Evolutionary conservation across 352 stramenopile genomes (phyloP).

Genomic region (Nothophytophthora sp.): DNA sequence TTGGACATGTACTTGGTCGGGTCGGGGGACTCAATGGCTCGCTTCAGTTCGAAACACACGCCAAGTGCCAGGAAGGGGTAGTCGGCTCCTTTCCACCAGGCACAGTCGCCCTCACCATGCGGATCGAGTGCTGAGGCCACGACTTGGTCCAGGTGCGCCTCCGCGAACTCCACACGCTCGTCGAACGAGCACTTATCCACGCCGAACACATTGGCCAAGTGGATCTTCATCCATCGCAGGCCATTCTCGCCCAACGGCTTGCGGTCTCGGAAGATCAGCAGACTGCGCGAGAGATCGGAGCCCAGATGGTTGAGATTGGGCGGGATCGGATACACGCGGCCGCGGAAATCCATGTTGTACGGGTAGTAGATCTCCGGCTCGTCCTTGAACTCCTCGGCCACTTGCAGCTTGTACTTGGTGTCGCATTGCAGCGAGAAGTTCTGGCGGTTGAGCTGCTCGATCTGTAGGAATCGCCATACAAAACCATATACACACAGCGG

Average conservation of each 20-base stretch:
- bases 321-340: constrained; percentile 98
- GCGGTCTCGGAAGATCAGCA: constrained; percentile 95
- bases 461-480: constrained; percentile 37
- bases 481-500: constrained; percentile 1
- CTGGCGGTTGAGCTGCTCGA: constrained; percentile 85
- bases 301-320: constrained; percentile 99
- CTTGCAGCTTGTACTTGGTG: constrained; percentile 95
- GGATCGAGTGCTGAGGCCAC: constrained; percentile 89
- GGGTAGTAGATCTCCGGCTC: constrained; percentile 99
- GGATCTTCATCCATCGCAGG: constrained; percentile 99
- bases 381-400: constrained; percentile 96
- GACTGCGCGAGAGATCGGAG: constrained; percentile 97
- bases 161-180: constrained; percentile 94
- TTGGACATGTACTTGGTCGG: constrained; percentile 95
- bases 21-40: constrained; percentile 93
- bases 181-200: constrained; percentile 97
- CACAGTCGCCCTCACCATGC: constrained; percentile 69
- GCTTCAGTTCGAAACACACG: constrained; percentile 96
- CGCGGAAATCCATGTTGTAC: constrained; percentile 99
- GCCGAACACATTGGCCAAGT: constrained; percentile 91
- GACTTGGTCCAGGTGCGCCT: constrained; percentile 95
- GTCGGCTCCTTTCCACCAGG: constrained; percentile 98
- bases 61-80: constrained; percentile 98
- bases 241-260: constrained; percentile 95
- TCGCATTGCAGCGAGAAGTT: constrained; percentile 96